phyloP scores from a whole-genome alignment of 768 basidiomycete species.

The Rhizopogon vinicolor region DNA sequence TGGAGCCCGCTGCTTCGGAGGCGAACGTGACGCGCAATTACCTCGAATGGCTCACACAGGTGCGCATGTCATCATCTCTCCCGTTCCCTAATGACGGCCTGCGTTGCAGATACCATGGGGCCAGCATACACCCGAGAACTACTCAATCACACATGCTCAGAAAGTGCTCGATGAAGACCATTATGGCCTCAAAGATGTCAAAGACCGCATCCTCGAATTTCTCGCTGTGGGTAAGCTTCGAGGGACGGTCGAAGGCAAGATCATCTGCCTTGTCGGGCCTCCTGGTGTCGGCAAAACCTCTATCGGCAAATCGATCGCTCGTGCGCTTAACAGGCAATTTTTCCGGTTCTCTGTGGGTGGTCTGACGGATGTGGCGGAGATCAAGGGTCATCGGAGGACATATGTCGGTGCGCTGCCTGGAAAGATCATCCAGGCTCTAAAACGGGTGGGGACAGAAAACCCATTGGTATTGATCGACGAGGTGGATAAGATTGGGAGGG shows the following conservation, averaged over 20 bases:
- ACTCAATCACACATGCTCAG: slow-evolving; percentile 77
- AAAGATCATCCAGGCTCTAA: slow-evolving; percentile 92
- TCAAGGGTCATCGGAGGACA: slow-evolving; percentile 97
- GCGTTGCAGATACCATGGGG: slow-evolving; percentile 86
- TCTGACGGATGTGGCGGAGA: slow-evolving; percentile 96
- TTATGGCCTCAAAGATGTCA: slow-evolving; percentile 89
- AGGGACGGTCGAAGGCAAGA: slow-evolving; percentile 95
- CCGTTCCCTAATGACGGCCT: slow-evolving; percentile 1
- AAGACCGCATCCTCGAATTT: slow-evolving; percentile 93
- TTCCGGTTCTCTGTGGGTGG: slow-evolving; percentile 98
- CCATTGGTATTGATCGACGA: slow-evolving; percentile 93
- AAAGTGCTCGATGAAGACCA: slow-evolving; percentile 91
- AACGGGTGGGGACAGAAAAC: slow-evolving; percentile 91
- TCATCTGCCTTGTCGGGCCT: slow-evolving; percentile 93
- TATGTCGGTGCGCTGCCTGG: slow-evolving; percentile 93
- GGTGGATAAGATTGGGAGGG: slow-evolving; percentile 92
- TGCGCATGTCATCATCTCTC: slow-evolving; percentile 18
- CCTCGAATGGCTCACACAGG: slow-evolving; percentile 88
- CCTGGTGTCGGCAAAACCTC: slow-evolving; percentile 98
- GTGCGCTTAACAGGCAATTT: slow-evolving; percentile 87
- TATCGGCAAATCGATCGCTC: slow-evolving; percentile 92
- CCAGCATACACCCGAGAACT: slow-evolving; percentile 89
- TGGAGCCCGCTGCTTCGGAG: slow-evolving; percentile 89
- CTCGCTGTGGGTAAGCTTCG: slow-evolving; percentile 92
- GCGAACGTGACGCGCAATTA: slow-evolving; percentile 95